These are phyloP conservation scores for Pezicula neosporulosa DNA, from an alignment of 2,329 filamentous ascomycete genomes.

Conservation along the genomic window DNA sequence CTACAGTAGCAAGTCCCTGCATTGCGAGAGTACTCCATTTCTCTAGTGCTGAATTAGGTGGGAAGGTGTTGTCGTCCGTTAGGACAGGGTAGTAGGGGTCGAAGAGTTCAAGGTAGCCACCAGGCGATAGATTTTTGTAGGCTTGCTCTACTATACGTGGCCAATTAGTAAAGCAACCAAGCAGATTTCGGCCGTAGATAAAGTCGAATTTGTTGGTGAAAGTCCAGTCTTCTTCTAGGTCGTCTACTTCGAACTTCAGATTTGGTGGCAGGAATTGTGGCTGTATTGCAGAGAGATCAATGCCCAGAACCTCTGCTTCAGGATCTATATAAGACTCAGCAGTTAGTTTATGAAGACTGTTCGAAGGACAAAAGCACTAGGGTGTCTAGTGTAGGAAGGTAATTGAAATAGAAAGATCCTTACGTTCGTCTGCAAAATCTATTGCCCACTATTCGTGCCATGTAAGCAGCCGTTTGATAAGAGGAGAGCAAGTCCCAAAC, in stretches of 20 bases:
- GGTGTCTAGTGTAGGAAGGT: neutral
- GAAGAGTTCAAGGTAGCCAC: slow-evolving; percentile 42
- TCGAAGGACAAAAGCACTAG: neutral
- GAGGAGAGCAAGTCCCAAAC: too few species aligned
- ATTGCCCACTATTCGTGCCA: slow-evolving; percentile 1
- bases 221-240: slow-evolving; percentile 32
- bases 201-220: slow-evolving; percentile 20
- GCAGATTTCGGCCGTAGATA: slow-evolving; percentile 13
- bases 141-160: too few species aligned
- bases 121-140: slow-evolving; percentile 31
- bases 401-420: too few species aligned
- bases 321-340: neutral
- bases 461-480: neutral
- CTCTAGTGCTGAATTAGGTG: neutral
- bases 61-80: slow-evolving; percentile 35
- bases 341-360: neutral
- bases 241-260: slow-evolving; percentile 51
- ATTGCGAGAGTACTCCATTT: neutral
- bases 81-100: slow-evolving; percentile 32
- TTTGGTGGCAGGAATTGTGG: neutral
- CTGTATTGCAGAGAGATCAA: slow-evolving; percentile 20
- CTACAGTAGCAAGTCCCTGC: too few species aligned
- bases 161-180: neutral
- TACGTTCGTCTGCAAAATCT: neutral
- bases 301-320: slow-evolving; percentile 21